Percentiles rank a stretch among this genome's conserved stretches.
Evolutionary conservation across 2,329 filamentous ascomycete species (phyloP).

Genomic region (Trichoderma sp.): DNA sequence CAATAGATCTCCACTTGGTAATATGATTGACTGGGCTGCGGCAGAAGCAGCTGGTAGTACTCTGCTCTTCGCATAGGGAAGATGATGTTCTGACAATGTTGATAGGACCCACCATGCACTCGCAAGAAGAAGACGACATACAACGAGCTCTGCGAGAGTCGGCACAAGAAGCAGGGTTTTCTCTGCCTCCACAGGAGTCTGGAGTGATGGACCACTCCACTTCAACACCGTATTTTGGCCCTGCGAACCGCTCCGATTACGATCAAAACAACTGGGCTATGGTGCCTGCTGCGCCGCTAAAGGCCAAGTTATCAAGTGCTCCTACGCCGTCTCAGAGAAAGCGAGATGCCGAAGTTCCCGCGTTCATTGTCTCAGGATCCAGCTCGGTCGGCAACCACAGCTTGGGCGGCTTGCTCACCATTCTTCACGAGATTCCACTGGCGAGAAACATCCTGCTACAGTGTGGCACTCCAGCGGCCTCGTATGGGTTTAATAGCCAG

Average conservation of each 20-base stretch:
- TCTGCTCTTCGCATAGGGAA: conserved; percentile 16
- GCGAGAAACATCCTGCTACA: conserved; percentile 57
- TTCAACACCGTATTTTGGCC: conserved; percentile 56
- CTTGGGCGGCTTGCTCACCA: conserved; percentile 58
- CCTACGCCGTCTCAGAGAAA: conserved; percentile 47
- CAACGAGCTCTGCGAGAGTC: conserved; percentile 59
- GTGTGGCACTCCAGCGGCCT: conserved; percentile 43
- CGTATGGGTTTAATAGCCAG: conserved; percentile 57
- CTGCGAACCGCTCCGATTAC: conserved; percentile 58
- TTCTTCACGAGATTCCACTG: conserved; percentile 61
- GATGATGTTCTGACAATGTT: conserved; percentile 32
- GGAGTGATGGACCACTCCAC: conserved; percentile 48
- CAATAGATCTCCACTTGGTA: conserved; percentile 58
- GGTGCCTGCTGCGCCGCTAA: conserved; percentile 46
- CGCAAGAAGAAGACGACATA: conserved; percentile 58
- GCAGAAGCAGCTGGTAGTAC: conserved; percentile 46
- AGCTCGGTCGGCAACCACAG: conserved; percentile 42
- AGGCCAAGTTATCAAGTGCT: conserved; percentile 28
- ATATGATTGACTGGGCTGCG: conserved; percentile 51
- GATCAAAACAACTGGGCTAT: conserved; percentile 61
- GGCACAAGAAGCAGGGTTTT: conserved; percentile 52
- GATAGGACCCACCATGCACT: conserved; percentile 41
- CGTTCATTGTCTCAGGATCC: conserved; percentile 50
- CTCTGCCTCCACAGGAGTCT: conserved; percentile 48
- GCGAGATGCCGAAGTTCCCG: conserved; percentile 47